Evolutionary conservation across 176 grass and related monocot genomes (phyloP).

Genomic region (Triticum urartu): DNA sequence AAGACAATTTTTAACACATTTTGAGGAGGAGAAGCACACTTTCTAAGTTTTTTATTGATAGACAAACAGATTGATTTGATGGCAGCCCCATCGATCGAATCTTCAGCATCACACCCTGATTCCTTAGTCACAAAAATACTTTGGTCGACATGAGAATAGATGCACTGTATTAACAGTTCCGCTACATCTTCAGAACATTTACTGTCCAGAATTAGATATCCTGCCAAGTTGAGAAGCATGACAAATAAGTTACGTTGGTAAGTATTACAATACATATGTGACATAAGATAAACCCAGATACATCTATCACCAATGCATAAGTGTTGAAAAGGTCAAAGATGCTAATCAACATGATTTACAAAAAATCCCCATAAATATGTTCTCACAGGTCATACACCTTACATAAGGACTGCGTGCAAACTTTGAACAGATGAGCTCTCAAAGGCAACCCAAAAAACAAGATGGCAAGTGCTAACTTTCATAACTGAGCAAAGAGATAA

Average conservation of each 20-base stretch:
- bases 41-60: conserved; percentile 54
- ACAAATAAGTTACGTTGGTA: conserved; percentile 23
- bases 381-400: not conserved
- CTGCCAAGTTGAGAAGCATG: conserved; percentile 46
- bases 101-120: conserved; percentile 38
- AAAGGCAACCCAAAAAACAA: conserved; percentile 4
- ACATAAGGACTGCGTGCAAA: not conserved
- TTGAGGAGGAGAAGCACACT: conserved; percentile 36
- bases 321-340: conserved; percentile 3
- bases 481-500: not conserved
- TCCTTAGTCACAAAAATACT: conserved; percentile 34
- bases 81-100: conserved; percentile 36
- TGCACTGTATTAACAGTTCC: conserved; percentile 55
- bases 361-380: not conserved
- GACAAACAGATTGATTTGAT: conserved; percentile 72
- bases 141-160: conserved; percentile 53
- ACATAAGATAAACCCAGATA: not conserved
- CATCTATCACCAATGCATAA: not conserved
- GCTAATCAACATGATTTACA: conserved; percentile 5
- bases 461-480: not conserved
- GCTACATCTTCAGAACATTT: conserved; percentile 63
- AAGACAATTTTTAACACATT: conserved; percentile 56
- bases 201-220: conserved; percentile 54
- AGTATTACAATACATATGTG: conserved; percentile 18
- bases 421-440: not conserved